Base-by-base conservation (phyloP, 2,329 filamentous ascomycete genomes). In the Chaetomium sp. region DNA sequence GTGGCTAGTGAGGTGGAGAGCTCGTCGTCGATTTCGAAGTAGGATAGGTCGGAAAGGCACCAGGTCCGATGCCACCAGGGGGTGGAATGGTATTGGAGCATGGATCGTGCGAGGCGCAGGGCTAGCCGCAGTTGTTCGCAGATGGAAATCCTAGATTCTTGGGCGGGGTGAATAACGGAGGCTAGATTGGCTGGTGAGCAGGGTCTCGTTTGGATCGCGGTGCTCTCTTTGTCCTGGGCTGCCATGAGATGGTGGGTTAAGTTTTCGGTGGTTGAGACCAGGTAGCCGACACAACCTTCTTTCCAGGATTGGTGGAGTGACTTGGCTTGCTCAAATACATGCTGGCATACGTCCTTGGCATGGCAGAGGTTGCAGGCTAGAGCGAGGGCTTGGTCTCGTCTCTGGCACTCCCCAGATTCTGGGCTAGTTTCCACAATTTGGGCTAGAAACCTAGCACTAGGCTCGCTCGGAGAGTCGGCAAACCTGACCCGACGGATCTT, bases 81-180 rank as follows among this genome's bases (percentile, higher is more conserved):
- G 9, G 52, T 53, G 5, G 52, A 48, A 14, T 53, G 43, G 37
- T 48, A 53, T 33, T 53, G 44, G 3, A 53, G 52, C 27, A 53
- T 36, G 1, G 52, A 42, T 7, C 37, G 44, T 3, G 44, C 44
- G 5, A 53, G 37, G 0, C 52, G 44, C 3, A 53, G 44, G 6
- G 52, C 52, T 3, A 53, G n/a, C 4, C 44, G 37, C 9, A 53
- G 44, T 19, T 53, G 52, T 14, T 53, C 52, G 33, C 36, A 12
- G 43, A 53, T 32, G 1, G 52, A 36, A 5, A 53, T 48, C 1
- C 43, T 10, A 9, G 19, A 8, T n/a, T 53, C 12, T 8, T 35
- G 33, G 14, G 42, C 10, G 2, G 27, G 43, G 3, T 42, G 43
- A 5, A 53, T 12, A n/a, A 53, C 9, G 27, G 51, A 53, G 4